Base-by-base conservation (phyloP, 148 eudicot species). In the Linanthus parryae region DNA sequence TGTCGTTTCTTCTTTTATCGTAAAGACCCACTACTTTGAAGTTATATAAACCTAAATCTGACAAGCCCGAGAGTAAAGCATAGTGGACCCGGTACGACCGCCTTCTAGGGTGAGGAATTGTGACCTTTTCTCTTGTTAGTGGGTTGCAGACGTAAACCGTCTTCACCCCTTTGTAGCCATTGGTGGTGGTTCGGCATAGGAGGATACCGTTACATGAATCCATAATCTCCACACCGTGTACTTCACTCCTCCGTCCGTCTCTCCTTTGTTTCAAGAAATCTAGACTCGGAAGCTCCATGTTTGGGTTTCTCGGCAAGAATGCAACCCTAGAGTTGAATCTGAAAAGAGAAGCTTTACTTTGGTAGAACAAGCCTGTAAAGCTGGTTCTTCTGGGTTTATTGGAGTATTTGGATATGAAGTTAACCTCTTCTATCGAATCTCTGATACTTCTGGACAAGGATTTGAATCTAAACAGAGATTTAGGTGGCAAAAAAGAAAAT, bases 181-280 rank as follows among this genome's bases (percentile, higher is more conserved):
- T n/a, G n/a, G n/a, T n/a, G 7, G 31, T 17, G 24, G 18, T 49
- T 1, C 10, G 27, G 48, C 59, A 56, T 14, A 56, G 49, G 5
- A 56, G 44, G 19, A 56, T 48, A 16, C 59, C 59, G 20, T 56
- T 56, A 13, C 48, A 56, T 13, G 48, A 56, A 5, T 56, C 59
- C 11, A 22, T 21, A 7, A 53, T 25, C 11, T 4, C 12, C 4
- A 54, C 23, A 0, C 14, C 14, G 26, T n/a, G n/a, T n/a, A n/a
- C n/a, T n/a, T n/a, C n/a, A n/a, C n/a, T n/a, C n/a, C n/a, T n/a
- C n/a, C n/a, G n/a, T n/a, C n/a, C n/a, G n/a, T n/a, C n/a, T n/a
- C 13, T 28, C 41, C 24, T 13, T 14, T 36, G 41, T 4, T 39
- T 25, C 22, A 54, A 34, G 3, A 34, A 30, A 54, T 19, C n/a